These are phyloP conservation scores for Cordia subcordata DNA, from an alignment of 257 asterid species.

Conservation along the genomic window DNA sequence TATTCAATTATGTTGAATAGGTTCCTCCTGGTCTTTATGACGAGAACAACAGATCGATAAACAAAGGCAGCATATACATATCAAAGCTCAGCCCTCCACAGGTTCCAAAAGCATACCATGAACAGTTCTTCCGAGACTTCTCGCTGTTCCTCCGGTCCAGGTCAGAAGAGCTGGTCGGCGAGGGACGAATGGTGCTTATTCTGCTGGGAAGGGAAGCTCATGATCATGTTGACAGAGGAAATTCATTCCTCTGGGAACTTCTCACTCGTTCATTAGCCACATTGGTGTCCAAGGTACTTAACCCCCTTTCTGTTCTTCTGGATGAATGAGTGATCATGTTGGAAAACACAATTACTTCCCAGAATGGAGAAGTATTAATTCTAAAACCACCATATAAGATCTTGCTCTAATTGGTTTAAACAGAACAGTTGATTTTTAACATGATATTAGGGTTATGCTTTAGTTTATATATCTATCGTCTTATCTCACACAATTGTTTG, in stretches of 20 bases:
- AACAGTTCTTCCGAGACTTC: conserved; percentile 62
- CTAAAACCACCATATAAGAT: too few relatives aligned
- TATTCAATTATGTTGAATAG: conserved; percentile 17
- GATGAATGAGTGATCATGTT: too few relatives aligned
- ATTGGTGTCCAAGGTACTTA: conserved; percentile 47
- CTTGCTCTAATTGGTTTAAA: too few relatives aligned
- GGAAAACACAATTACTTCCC: too few relatives aligned
- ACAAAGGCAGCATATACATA: conserved; percentile 67
- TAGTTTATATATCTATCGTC: too few relatives aligned
- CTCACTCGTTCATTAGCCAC: conserved; percentile 51
- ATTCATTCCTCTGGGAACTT: conserved; percentile 62
- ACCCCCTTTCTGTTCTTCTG: too few relatives aligned
- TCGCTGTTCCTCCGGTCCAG: conserved; percentile 54
- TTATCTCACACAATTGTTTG: too few relatives aligned
- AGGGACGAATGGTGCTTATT: conserved; percentile 76
- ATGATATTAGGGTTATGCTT: too few relatives aligned
- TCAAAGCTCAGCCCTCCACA: conserved; percentile 45
- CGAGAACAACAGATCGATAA: conserved; percentile 44
- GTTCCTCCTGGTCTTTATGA: conserved; percentile 57
- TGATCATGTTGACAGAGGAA: conserved; percentile 49
- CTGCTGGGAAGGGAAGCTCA: conserved; percentile 50
- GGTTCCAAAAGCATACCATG: conserved; percentile 43
- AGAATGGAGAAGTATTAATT: too few relatives aligned
- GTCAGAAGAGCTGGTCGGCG: conserved; percentile 48
- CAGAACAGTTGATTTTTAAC: too few relatives aligned